A percentile compares a stretch with the other conserved stretches of the same genome.
Evolutionary conservation across 169 alveolate species (phyloP).

Genomic region (Plasmodium coatneyi): DNA sequence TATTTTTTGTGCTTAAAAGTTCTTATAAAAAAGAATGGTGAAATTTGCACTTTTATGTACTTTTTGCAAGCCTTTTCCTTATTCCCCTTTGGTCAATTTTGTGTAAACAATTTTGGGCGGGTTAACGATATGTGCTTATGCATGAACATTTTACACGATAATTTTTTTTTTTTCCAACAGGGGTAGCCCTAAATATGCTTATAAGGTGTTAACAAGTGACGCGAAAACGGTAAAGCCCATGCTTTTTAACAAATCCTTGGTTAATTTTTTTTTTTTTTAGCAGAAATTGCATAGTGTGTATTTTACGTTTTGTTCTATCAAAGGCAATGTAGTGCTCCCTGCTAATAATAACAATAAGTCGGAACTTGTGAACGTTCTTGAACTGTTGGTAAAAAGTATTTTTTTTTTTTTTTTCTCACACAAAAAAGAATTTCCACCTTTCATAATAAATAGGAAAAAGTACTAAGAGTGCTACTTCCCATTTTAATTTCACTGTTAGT

Average conservation of each 20-base stretch:
- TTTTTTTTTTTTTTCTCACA: slow-evolving; percentile 11
- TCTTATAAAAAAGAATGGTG: slow-evolving; percentile 12
- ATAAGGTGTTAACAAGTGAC: neutral
- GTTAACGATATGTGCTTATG: slow-evolving; percentile 3
- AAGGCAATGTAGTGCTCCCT: neutral
- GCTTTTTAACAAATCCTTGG: slow-evolving; percentile 3
- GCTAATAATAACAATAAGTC: neutral
- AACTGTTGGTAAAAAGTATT: neutral
- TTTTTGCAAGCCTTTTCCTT: slow-evolving; percentile 13
- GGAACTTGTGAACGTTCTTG: neutral
- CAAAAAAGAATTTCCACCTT: neutral
- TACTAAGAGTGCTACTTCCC: slow-evolving; percentile 2
- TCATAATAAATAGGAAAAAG: slow-evolving; percentile 20
- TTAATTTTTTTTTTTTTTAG: slow-evolving; percentile 13
- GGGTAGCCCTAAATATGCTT: neutral
- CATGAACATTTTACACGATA: neutral
- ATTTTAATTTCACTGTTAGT: neutral
- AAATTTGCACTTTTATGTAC: slow-evolving; percentile 9
- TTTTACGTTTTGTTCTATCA: slow-evolving; percentile 19
- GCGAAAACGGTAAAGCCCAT: slow-evolving; percentile 9
- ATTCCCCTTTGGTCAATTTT: neutral
- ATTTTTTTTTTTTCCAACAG: neutral
- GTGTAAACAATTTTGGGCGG: neutral
- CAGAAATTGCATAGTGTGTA: slow-evolving; percentile 6
- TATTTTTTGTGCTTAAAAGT: neutral